These are phyloP conservation scores for Pelargonium myrrhifolium DNA, from an alignment of 441 rosid genomes.

Conservation along the genomic window DNA sequence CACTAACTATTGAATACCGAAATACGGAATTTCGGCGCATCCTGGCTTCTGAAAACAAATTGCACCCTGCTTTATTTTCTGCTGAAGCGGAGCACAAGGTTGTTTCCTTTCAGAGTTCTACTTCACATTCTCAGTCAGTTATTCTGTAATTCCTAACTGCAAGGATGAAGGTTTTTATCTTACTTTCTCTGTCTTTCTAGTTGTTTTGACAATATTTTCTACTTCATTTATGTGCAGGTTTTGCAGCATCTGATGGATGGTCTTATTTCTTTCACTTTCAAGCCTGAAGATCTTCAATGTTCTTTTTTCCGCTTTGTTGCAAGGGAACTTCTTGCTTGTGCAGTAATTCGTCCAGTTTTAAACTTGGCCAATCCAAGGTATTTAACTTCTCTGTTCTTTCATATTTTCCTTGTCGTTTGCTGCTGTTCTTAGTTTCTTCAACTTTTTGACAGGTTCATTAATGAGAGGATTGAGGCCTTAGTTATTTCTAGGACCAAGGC, in stretches of 20 bases:
- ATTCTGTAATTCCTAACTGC: neutral
- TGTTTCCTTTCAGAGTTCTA: constrained; percentile 11
- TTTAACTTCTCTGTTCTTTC: constrained; percentile 16
- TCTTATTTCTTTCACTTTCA: constrained; percentile 72
- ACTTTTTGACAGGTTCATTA: constrained; percentile 61
- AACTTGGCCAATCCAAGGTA: constrained; percentile 92
- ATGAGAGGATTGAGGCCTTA: constrained; percentile 81
- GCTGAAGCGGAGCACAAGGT: constrained; percentile 96
- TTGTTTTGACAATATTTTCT: constrained; percentile 17
- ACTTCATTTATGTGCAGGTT: constrained; percentile 52
- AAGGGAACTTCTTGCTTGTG: constrained; percentile 95
- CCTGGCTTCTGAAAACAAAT: constrained; percentile 69
- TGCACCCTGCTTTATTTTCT: constrained; percentile 97
- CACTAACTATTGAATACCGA: constrained; percentile 47
- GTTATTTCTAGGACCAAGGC: constrained; percentile 53
- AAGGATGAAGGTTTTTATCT: constrained; percentile 9
- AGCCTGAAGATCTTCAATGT: constrained; percentile 82
- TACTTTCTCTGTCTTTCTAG: constrained; percentile 10
- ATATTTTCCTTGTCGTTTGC: constrained; percentile 11
- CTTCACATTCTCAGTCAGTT: neutral
- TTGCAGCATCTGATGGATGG: constrained; percentile 86
- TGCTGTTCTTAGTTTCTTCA: constrained; percentile 19
- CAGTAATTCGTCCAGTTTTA: constrained; percentile 84
- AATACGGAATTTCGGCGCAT: constrained; percentile 58
- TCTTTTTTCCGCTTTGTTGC: constrained; percentile 64